Evolutionary conservation across 192 early-diverging fungal genomes (phyloP), one percentile per base, ranked within the genome.

Genomic region (Thamnidium elegans): DNA sequence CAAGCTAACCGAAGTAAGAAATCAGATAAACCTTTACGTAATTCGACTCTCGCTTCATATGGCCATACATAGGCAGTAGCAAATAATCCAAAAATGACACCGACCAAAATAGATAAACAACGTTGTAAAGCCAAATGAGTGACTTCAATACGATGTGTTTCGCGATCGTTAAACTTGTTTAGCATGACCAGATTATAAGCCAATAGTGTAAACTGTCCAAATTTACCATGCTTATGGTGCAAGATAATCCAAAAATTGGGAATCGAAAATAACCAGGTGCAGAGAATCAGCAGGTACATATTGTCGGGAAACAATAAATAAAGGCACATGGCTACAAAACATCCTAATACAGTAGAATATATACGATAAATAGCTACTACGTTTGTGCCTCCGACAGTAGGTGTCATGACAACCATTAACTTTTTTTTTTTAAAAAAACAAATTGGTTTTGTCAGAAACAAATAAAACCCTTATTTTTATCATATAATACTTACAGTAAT

Each of bases 361-460:
- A 91, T 79, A 6, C 90, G 83, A 69, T 89, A 89, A 17, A 90
- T 63, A 42, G 82, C 84, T 36, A 86, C 79, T 1, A 87, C 68
- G 39, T 87, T 86, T 5, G 92, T 88, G 14, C 90, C 89, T 20
- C 92, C 92, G 1, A 94, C 89, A 0, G 92, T 92, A 20, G 92
- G 92, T 9, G 86, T 88, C 90, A 94, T 92, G 14, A 94, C 86
- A 6, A 88, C 88, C 31, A 91, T 81, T 17, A 82, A 67, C 70
- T 78, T 34, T 44, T 39, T 39, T n/a, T 21, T n/a, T 56, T 19
- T 26, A 26, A 26, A 26, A 26, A 26, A 26, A 26, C 1, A 26
- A 50, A 21, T 52, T 23, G 10, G 10, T 19, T 4, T 43, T 32
- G 8, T 53, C 63, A 52, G 21, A 17, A 14, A 55, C n/a, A 55